A percentile compares a stretch with the other conserved stretches of the same genome.
These are phyloP conservation scores for Ceratocystis cacaofunesta DNA, from an alignment of 2,329 filamentous ascomycete genomes.

Conservation along the genomic window DNA sequence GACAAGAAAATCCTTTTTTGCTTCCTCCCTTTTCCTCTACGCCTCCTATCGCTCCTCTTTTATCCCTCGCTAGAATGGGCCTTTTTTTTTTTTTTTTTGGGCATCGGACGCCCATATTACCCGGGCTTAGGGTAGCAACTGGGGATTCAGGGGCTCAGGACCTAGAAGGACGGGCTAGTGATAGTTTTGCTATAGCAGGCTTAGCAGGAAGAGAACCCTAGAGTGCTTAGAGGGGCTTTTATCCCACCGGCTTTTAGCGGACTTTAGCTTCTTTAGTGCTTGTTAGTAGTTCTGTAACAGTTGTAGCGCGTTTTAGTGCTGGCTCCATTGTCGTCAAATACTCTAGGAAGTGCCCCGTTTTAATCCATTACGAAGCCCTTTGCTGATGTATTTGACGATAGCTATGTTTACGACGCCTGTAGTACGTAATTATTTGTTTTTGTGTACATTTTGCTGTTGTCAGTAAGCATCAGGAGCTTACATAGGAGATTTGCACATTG, in stretches of 20 bases:
- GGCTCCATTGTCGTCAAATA: no score
- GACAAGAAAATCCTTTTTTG: neutral
- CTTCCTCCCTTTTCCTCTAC: neutral
- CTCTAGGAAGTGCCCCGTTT: neutral
- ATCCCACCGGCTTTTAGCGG: neutral
- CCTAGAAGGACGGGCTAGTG: neutral
- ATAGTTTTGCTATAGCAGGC: neutral
- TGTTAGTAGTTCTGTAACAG: neutral
- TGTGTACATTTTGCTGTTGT: neutral
- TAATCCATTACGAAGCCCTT: neutral
- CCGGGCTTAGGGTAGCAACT: no score
- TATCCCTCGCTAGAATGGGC: neutral
- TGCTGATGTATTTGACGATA: neutral
- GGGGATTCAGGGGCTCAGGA: neutral
- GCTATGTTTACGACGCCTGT: neutral
- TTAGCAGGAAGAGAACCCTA: neutral
- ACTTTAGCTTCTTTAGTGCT: neutral
- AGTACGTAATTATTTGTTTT: neutral
- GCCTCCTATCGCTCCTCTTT: no score
- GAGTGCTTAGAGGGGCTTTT: neutral
- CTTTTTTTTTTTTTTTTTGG: neutral
- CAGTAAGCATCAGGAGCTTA: neutral
- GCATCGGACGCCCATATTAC: no score
- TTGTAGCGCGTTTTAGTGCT: neutral
- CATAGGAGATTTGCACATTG: neutral